A percentile compares a stretch with the other conserved stretches of the same genome.
Conservation (phyloP, 345 rosid species). For the Eucalyptus shirleyi region DNA sequence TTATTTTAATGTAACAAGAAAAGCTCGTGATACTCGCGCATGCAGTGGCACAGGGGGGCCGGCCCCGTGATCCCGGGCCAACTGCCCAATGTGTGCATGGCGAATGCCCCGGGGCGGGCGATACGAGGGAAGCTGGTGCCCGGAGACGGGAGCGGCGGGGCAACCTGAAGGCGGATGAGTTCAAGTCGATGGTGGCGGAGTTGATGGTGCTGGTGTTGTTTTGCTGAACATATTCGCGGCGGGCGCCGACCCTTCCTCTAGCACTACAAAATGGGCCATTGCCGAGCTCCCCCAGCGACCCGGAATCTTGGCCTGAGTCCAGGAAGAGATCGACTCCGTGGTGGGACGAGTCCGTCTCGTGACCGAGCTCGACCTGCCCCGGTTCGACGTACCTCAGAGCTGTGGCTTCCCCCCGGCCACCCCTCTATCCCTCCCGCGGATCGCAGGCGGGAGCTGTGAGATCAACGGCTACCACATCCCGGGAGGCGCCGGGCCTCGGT, state of each 20-base stretch:
- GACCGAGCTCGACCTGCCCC: conserved; percentile 30
- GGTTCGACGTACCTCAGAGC: conserved; percentile 55
- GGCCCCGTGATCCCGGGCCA: background rate
- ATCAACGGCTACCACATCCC: conserved; percentile 67
- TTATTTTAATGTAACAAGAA: background rate
- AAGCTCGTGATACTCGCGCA: background rate
- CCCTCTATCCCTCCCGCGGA: conserved; percentile 62
- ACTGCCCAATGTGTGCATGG: background rate
- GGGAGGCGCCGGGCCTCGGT: conserved; percentile 20
- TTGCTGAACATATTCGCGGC: conserved; percentile 57
- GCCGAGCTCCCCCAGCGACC: conserved; percentile 74
- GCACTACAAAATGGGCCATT: conserved; percentile 81
- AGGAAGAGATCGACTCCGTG: conserved; percentile 44
- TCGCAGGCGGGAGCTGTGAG: conserved; percentile 44
- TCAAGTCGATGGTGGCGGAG: background rate
- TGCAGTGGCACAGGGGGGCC: background rate
- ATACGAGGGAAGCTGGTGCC: background rate
- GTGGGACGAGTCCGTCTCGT: conserved; percentile 38
- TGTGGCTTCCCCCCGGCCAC: conserved; percentile 71
- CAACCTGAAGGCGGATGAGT: background rate
- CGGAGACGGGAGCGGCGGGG: background rate
- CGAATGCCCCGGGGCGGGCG: background rate
- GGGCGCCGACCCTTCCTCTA: conserved; percentile 82
- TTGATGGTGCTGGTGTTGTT: background rate
- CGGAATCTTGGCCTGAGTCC: conserved; percentile 20